Evolutionary conservation across 2,329 filamentous ascomycete genomes (phyloP).

Genomic region (Microdochium trichocladiopsis): DNA sequence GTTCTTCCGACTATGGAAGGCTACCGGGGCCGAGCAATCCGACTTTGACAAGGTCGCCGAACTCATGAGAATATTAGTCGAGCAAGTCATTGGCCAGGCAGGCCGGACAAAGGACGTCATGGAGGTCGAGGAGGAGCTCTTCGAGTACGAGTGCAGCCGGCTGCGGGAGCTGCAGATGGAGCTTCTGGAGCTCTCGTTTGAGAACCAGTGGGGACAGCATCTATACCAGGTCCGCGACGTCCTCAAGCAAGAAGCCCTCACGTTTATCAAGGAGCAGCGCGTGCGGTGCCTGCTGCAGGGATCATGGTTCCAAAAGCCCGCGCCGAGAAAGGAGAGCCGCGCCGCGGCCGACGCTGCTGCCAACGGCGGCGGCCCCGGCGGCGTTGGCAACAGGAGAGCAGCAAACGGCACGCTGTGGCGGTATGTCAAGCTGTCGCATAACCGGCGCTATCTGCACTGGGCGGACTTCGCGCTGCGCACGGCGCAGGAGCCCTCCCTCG

Average conservation of each 20-base stretch:
- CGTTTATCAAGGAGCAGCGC: constrained; percentile 96
- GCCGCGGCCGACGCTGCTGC: constrained; percentile 23
- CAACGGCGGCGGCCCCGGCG: constrained; percentile 29
- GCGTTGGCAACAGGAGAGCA: constrained; percentile 24
- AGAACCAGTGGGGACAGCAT: constrained; percentile 90
- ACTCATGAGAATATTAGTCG: constrained; percentile 80
- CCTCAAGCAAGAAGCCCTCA: constrained; percentile 80
- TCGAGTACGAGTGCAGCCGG: constrained; percentile 71
- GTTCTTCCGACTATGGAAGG: constrained; percentile 90
- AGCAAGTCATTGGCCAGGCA: constrained; percentile 81
- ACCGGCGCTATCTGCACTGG: constrained; percentile 84
- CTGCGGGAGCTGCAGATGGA: constrained; percentile 90
- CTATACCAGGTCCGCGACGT: constrained; percentile 86
- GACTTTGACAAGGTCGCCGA: constrained; percentile 95
- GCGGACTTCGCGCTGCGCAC: constrained; percentile 69
- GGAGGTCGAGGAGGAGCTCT: constrained; percentile 84
- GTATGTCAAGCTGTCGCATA: constrained; percentile 84
- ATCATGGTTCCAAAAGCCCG: constrained; percentile 69
- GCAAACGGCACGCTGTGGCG: constrained; percentile 59
- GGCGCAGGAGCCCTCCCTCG: constrained; percentile 61
- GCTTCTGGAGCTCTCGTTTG: constrained; percentile 81
- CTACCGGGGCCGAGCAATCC: constrained; percentile 72
- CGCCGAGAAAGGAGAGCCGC: constrained; percentile 35
- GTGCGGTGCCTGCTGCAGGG: constrained; percentile 84
- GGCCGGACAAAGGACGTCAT: constrained; percentile 74